A percentile compares a stretch with the other conserved stretches of the same genome.
These are phyloP conservation scores for Trichophyton mentagrophytes DNA, from an alignment of 2,329 filamentous ascomycete genomes.

Conservation along the genomic window DNA sequence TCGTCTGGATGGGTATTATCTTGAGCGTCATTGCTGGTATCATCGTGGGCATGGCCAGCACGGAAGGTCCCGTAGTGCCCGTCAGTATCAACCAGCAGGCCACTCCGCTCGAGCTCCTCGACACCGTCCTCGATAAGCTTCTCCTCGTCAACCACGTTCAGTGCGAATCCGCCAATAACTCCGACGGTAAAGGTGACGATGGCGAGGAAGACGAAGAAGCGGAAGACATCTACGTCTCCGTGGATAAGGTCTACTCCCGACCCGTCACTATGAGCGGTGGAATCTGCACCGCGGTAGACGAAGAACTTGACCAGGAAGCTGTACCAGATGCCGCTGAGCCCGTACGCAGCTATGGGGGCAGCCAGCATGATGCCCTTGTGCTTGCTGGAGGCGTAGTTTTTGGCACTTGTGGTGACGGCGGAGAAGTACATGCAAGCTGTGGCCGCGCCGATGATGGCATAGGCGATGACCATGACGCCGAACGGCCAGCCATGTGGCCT, in stretches of 20 bases:
- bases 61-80: conserved; percentile 34
- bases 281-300: background rate
- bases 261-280: conserved; percentile 55
- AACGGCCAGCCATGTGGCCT: conserved; percentile 51
- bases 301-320: conserved; percentile 67
- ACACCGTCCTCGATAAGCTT: conserved; percentile 82
- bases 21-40: conserved; percentile 3
- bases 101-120: conserved; percentile 81
- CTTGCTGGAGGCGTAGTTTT: conserved; percentile 88
- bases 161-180: conserved; percentile 56
- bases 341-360: conserved; percentile 82
- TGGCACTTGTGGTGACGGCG: conserved; percentile 88
- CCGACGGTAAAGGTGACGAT: conserved; percentile 59
- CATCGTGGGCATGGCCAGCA: conserved; percentile 19
- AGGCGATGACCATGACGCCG: conserved; percentile 70
- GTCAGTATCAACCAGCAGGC: conserved; percentile 53
- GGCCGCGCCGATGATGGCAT: conserved; percentile 67
- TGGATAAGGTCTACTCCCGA: conserved; percentile 44
- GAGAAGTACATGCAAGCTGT: conserved; percentile 83
- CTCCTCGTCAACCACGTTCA: conserved; percentile 54
- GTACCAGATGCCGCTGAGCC: conserved; percentile 89
- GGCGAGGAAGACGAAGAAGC: conserved; percentile 77
- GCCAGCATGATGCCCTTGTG: conserved; percentile 82
- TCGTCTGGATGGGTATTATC: conserved; percentile 36
- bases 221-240: conserved; percentile 59